phyloP scores from a whole-genome alignment of 2,329 filamentous ascomycete genomes.

The Aspergillus awamori region DNA sequence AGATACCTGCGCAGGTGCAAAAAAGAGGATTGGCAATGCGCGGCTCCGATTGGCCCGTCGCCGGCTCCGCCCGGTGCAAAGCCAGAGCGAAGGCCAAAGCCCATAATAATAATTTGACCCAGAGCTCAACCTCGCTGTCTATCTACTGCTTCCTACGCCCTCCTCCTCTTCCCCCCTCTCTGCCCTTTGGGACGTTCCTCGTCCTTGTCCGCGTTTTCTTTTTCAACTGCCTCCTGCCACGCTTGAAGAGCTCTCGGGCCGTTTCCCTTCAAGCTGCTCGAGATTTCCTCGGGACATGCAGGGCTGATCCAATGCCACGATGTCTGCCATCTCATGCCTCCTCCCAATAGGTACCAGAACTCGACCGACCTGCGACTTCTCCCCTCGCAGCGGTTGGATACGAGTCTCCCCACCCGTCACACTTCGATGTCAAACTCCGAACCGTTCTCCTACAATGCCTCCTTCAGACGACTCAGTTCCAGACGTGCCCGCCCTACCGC shows the following conservation, averaged over 20 bases:
- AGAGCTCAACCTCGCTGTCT: conserved; percentile 13
- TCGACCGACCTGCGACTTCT: conserved; percentile 52
- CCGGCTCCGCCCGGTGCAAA: conserved; percentile 34
- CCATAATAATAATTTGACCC: conserved; percentile 23
- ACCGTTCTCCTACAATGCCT: conserved; percentile 27
- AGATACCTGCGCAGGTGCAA: conserved; percentile 22
- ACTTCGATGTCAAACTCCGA: conserved; percentile 36
- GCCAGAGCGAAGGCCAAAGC: conserved; percentile 12
- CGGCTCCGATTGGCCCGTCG: conserved; percentile 42
- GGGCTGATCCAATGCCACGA: conserved; percentile 53
- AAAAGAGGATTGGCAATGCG: conserved; percentile 42
- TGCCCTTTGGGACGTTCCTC: conserved; percentile 2
- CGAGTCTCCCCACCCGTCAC: conserved; percentile 25
- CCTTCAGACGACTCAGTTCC: conserved; percentile 32
- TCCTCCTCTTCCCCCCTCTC: conserved; percentile 1
- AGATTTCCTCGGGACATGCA: conserved; percentile 34
- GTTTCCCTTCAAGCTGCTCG: conserved; percentile 23
- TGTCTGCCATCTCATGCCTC: conserved; percentile 67
- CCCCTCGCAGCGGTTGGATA: conserved; percentile 48
- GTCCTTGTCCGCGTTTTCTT: neutral
- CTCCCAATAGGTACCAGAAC: conserved; percentile 59
- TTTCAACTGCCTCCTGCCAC: conserved; percentile 3
- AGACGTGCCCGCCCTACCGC: conserved; percentile 34
- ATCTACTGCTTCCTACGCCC: neutral
- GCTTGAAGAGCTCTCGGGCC: conserved; percentile 18